Evolutionary conservation across 352 stramenopile genomes (phyloP).

Genomic region (Globisporangium nagaii): DNA sequence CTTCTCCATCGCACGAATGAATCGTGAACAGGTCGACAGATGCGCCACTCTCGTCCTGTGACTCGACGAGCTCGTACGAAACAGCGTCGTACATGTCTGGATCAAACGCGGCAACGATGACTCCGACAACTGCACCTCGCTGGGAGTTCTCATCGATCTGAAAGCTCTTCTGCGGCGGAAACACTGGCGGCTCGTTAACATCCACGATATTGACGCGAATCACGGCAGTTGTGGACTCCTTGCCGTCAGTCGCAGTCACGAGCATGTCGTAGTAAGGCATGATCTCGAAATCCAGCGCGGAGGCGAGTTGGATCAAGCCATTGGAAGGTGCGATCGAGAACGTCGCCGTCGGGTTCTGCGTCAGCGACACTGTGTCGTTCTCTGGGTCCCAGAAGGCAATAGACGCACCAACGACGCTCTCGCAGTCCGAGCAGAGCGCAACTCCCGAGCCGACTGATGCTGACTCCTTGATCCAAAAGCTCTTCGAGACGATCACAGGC

Average conservation of each 20-base stretch:
- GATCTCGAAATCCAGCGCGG: background rate
- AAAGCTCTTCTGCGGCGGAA: constrained; percentile 23
- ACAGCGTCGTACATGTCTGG: constrained; percentile 42
- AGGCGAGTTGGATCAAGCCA: background rate
- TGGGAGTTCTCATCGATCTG: constrained; percentile 29
- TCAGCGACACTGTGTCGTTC: constrained; percentile 40
- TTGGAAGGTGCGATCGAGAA: constrained; percentile 21
- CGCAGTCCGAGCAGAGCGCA: constrained; percentile 12
- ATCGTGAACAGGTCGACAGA: constrained; percentile 49
- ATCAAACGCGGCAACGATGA: constrained; percentile 29
- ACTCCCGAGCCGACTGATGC: constrained; percentile 5
- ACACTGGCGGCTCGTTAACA: constrained; percentile 42
- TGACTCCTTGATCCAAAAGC: constrained; percentile 42
- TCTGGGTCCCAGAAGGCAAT: constrained; percentile 52
- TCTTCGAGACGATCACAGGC: constrained; percentile 19
- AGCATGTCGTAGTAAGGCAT: constrained; percentile 4
- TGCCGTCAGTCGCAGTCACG: background rate
- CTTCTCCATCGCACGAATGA: constrained; percentile 47
- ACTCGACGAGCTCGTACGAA: constrained; percentile 28
- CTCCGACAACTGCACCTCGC: constrained; percentile 26
- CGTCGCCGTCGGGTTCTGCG: constrained; percentile 15
- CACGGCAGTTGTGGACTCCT: constrained; percentile 4
- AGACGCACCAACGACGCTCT: constrained; percentile 9
- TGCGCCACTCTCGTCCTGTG: constrained; percentile 16
- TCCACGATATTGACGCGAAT: constrained; percentile 36